A percentile compares a stretch with the other conserved stretches of the same genome.
Conservation (phyloP, 495 filamentous ascomycete genomes). For the Lindgomyces ingoldianus region DNA sequence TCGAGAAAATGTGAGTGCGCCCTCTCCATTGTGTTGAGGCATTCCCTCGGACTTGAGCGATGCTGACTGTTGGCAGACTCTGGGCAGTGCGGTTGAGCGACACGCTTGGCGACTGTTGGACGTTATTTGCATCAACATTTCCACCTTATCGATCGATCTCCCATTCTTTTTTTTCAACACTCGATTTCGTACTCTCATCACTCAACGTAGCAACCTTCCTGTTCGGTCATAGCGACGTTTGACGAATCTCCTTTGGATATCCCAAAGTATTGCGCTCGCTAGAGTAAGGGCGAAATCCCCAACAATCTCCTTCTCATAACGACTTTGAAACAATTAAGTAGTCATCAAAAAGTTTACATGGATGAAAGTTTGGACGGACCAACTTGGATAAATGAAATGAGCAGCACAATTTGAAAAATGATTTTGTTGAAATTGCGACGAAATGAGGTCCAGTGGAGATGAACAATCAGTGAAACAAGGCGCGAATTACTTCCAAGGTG, state of each 20-base stretch:
- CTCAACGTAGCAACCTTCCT: too few species aligned
- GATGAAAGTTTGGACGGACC: too few species aligned
- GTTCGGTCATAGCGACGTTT: slow-evolving; percentile 4
- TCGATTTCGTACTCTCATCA: not conserved
- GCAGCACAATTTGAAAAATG: too few species aligned
- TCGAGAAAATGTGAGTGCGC: slow-evolving; percentile 47
- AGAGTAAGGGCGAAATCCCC: not conserved
- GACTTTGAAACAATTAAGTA: too few species aligned
- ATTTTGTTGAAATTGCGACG: too few species aligned
- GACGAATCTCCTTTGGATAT: slow-evolving; percentile 27
- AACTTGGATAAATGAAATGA: too few species aligned
- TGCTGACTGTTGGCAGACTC: slow-evolving; percentile 42
- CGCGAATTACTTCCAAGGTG: too few species aligned
- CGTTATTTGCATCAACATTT: not conserved
- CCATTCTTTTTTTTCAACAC: slow-evolving; percentile 1
- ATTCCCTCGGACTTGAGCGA: not conserved
- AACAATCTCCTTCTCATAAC: too few species aligned
- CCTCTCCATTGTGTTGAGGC: not conserved
- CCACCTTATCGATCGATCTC: not conserved
- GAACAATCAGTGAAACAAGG: too few species aligned
- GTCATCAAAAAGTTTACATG: too few species aligned
- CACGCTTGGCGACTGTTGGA: not conserved
- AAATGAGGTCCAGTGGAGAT: too few species aligned
- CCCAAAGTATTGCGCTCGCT: slow-evolving; percentile 17
- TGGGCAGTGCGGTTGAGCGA: slow-evolving; percentile 47